A percentile compares a stretch with the other conserved stretches of the same genome.
phyloP scores from a whole-genome alignment of 768 basidiomycete species.

The Boletus tylopilopsis region DNA sequence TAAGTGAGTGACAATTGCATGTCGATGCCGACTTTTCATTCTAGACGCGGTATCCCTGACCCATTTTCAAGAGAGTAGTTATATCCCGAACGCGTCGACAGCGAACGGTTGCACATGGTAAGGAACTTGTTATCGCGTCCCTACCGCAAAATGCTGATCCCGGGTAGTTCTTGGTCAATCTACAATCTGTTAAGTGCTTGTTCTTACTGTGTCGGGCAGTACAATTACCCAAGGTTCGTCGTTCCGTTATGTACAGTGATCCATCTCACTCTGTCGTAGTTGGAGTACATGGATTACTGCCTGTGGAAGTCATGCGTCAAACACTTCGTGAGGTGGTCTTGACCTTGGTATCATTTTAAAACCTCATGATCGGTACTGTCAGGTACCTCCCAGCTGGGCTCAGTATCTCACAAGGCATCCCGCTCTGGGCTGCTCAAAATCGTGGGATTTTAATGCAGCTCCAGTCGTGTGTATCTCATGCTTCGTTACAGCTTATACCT shows the following conservation, averaged over 20 bases:
- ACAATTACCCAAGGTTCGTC: constrained; percentile 14
- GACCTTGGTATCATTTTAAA: neutral
- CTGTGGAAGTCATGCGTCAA: constrained; percentile 16
- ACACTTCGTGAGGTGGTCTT: constrained; percentile 15
- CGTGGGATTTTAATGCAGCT: constrained; percentile 10
- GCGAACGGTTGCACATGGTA: constrained; percentile 25
- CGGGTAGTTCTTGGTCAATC: constrained; percentile 26
- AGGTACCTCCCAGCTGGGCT: constrained; percentile 24
- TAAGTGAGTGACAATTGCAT: neutral
- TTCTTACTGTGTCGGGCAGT: constrained; percentile 12
- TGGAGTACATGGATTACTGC: constrained; percentile 18
- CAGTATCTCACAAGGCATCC: constrained; percentile 14
- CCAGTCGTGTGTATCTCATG: neutral
- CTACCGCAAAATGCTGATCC: neutral
- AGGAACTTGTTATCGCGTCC: neutral
- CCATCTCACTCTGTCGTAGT: constrained; percentile 11
- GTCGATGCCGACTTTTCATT: neutral
- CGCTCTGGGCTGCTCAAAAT: constrained; percentile 22
- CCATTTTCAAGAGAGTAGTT: constrained; percentile 17
- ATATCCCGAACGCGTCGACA: constrained; percentile 15
- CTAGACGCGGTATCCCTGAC: constrained; percentile 14
- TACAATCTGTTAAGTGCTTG: constrained; percentile 31
- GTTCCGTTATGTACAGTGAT: neutral
- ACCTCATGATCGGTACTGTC: neutral
- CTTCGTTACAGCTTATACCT: constrained; percentile 14